These are phyloP conservation scores for Massariosphaeria phaeospora DNA, from an alignment of 495 filamentous ascomycete genomes.

Conservation along the genomic window DNA sequence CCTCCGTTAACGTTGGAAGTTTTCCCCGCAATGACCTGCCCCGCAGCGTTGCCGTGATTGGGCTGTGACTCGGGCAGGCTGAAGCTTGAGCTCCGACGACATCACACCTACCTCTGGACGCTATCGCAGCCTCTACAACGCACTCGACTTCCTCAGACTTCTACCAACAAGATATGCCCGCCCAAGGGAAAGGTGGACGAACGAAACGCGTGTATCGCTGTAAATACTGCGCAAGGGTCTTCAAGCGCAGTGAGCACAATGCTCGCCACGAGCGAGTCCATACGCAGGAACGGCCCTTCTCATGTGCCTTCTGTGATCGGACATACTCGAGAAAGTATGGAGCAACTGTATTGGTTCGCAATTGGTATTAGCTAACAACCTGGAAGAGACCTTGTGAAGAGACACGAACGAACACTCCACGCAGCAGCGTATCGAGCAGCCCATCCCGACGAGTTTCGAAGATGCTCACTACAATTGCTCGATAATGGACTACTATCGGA, in stretches of 20 bases:
- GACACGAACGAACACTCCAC: conserved; percentile 16
- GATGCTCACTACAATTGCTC: neutral
- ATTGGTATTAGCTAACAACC: neutral
- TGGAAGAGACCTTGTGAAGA: conserved; percentile 15
- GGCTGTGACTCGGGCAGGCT: neutral
- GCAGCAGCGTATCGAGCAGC: conserved; percentile 10
- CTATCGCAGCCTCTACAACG: neutral
- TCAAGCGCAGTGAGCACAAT: conserved; percentile 21
- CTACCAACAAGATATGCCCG: neutral
- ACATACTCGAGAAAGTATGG: conserved; percentile 16
- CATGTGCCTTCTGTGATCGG: conserved; percentile 13
- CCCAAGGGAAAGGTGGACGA: neutral
- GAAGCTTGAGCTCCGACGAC: neutral
- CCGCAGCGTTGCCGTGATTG: neutral
- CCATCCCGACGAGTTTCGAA: conserved; percentile 10
- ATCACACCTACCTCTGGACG: no score
- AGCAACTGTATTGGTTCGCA: neutral
- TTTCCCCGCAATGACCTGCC: neutral
- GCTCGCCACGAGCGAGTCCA: conserved; percentile 22
- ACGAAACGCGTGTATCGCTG: conserved; percentile 7
- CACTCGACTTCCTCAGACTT: neutral
- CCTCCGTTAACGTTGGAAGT: neutral
- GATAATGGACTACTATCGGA: neutral
- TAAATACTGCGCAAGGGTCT: conserved; percentile 2
- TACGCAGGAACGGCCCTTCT: conserved; percentile 12